Base-by-base conservation (phyloP, 441 rosid genomes). In the Gossypium gossypioides region DNA sequence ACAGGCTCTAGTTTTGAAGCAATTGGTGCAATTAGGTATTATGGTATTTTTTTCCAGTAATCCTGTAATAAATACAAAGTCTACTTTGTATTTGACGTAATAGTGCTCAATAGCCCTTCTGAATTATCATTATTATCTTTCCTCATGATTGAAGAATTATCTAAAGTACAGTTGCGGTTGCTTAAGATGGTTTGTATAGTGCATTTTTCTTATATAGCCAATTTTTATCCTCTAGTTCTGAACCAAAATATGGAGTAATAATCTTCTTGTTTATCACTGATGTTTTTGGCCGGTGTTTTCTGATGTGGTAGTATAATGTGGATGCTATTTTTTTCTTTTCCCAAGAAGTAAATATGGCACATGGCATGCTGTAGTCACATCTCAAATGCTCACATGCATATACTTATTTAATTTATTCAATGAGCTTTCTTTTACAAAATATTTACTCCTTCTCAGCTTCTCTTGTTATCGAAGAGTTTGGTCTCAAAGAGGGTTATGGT, bases 401-500 rank as follows among this genome's bases (percentile, higher is more conserved):
- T n/a, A n/a, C 9, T 48, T 44, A 44, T 24, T 40, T 40, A 40
- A 40, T 60, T 60, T 48, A 25, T 60, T 70, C 37, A 63, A 24
- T 46, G 8, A 34, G 40, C 72, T 37, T 44, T 52, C 2, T 66
- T 6, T 71, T 64, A 8, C 29, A 66, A 46, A 19, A 66, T 24
- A 66, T 72, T 71, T 76, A 24, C 51, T 75, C 67, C 25, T 66
- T 46, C 16, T 57, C 95, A 94, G 99, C 96, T 65, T 86, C 97
- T 78, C 82, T 92, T 78, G 89, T 92, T 50, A 82, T 92, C 15
- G 99, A 94, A 83, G 99, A 94, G 83, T 94, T 92, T 81, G 92
- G 97, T 73, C 88, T 90, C 58, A 87, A 79, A 68, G 97, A 94
- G 77, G 97, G 89, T 75, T 90, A 89, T 19, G 91, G 94, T 66